These are phyloP conservation scores for Furcasterigmium sp. DNA, from an alignment of 2,329 filamentous ascomycete species.

Conservation along the genomic window DNA sequence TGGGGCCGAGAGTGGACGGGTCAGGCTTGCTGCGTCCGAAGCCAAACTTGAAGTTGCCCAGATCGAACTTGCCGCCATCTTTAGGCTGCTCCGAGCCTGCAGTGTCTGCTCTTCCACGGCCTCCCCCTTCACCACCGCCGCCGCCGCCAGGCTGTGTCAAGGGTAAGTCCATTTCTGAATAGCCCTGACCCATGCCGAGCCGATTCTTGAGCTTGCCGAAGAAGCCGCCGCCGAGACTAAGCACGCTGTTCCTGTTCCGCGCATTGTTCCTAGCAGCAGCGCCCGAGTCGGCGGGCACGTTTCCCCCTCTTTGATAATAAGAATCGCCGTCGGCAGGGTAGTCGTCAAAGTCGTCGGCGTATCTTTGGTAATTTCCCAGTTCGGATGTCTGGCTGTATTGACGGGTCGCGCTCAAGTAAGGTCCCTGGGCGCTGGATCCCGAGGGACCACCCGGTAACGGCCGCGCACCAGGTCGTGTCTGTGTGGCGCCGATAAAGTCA, in stretches of 20 bases:
- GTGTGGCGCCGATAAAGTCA: conserved; percentile 76
- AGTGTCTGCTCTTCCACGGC: conserved; percentile 36
- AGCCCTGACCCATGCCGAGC: conserved; percentile 80
- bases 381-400: conserved; percentile 73
- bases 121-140: conserved; percentile 23
- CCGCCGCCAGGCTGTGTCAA: conserved; percentile 67
- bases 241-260: conserved; percentile 80
- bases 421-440: conserved; percentile 21
- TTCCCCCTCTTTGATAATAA: conserved; percentile 73
- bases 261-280: conserved; percentile 42
- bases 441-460: conserved; percentile 23
- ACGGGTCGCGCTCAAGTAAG: conserved; percentile 37
- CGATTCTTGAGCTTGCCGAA: conserved; percentile 85
- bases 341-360: conserved; percentile 84
- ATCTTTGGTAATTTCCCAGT: conserved; percentile 82
- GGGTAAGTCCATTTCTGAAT: conserved; percentile 97
- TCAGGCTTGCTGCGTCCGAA: conserved; percentile 82
- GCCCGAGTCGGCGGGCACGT: conserved; percentile 40
- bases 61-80: conserved; percentile 55
- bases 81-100: conserved; percentile 32
- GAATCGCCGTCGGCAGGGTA: conserved; percentile 72
- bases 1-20: conserved; percentile 83
- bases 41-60: conserved; percentile 84
- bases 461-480: conserved; percentile 40
- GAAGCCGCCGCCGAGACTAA: conserved; percentile 80